Evolutionary conservation across 2,329 filamentous ascomycete species (phyloP).

Genomic region (Curvularia spicifera): DNA sequence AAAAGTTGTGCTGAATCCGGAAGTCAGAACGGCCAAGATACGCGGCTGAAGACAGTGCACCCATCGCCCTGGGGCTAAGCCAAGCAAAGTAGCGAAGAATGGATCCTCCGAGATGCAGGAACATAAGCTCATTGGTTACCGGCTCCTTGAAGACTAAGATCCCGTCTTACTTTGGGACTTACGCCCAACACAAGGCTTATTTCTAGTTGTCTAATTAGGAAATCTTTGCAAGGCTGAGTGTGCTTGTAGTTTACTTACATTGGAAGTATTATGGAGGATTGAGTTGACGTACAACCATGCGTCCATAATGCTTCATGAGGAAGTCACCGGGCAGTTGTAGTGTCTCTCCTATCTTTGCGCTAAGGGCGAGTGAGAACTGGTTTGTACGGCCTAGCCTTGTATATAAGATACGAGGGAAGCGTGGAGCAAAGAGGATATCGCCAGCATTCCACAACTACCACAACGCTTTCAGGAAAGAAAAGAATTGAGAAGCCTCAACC

Average conservation of each 20-base stretch:
- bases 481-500: neutral
- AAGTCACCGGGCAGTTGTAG: neutral
- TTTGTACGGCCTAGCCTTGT: neutral
- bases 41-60: conserved; percentile 1
- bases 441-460: neutral
- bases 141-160: neutral
- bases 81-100: neutral
- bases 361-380: neutral
- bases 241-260: neutral
- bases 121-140: neutral
- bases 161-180: neutral
- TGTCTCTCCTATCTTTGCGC: neutral
- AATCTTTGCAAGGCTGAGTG: neutral
- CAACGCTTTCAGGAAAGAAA: neutral
- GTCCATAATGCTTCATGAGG: neutral
- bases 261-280: neutral
- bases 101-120: neutral
- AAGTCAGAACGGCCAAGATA: neutral
- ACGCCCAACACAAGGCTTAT: neutral
- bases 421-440: neutral
- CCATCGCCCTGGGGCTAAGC: neutral
- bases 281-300: neutral
- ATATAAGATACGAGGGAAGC: neutral
- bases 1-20: neutral
- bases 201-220: neutral